These are phyloP conservation scores for Salix suchowensis DNA, from an alignment of 345 rosid genomes.

Conservation along the genomic window DNA sequence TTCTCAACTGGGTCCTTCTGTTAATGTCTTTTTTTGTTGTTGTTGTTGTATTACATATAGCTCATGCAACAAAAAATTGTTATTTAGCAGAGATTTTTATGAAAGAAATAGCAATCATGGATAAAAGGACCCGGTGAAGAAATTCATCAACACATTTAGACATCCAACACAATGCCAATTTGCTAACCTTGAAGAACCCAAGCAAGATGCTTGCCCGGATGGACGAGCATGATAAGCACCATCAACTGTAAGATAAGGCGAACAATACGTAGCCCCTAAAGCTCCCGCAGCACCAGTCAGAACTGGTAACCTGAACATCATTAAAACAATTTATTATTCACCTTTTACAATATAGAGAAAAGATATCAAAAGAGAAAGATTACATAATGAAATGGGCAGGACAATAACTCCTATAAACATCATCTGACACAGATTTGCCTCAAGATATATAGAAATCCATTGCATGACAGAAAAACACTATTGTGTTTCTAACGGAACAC, in stretches of 20 bases:
- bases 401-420: background rate
- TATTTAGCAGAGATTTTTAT: background rate
- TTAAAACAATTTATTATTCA: background rate
- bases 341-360: background rate
- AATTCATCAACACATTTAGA: background rate
- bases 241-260: conserved; percentile 70
- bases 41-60: background rate
- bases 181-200: conserved; percentile 53
- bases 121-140: background rate
- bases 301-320: conserved; percentile 74
- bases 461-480: background rate
- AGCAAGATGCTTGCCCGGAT: conserved; percentile 49
- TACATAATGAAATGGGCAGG: background rate
- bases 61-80: background rate
- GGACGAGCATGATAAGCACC: conserved; percentile 63
- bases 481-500: background rate
- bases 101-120: background rate
- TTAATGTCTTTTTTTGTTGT: background rate
- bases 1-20: background rate
- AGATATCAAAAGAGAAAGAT: background rate
- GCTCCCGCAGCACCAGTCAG: conserved; percentile 78
- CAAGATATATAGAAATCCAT: background rate
- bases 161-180: background rate
- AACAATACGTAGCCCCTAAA: conserved; percentile 65
- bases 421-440: background rate